Base-by-base conservation (phyloP, 345 rosid genomes). In the Raphanus raphanistrum region DNA sequence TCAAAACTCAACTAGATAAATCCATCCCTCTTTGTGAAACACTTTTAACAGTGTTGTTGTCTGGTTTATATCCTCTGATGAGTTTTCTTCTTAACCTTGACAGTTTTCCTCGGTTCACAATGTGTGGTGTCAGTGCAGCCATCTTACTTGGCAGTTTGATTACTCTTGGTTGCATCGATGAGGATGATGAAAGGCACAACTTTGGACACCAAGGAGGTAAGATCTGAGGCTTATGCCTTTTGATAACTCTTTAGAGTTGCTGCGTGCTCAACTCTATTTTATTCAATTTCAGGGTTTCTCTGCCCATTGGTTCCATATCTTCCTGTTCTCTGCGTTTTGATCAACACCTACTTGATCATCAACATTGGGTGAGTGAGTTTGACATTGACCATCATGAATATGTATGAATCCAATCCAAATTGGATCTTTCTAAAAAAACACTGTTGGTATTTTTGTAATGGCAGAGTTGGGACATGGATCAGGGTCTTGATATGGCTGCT, bases 141-240 rank as follows among this genome's bases (percentile, higher is more conserved):
- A 76, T 84, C 76, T 75, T 87, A 28, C 76, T 88, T 77, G 87
- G 90, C 78, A 80, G 90, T 84, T 80, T 85, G 86, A 76, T 84
- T 61, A 83, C 86, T 76, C 88, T 88, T 69, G 84, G 87, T 33
- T 83, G 84, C 76, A 81, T 87, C 5, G 83, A 84, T 32, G 89
- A 88, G 85, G 92, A 88, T 80, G 86, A 84, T 28, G 89, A 78
- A 41, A 82, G 92, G 63, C 89, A 87, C 82, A 87, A 80, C 77
- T 88, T 87, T 72, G 92, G 90, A 50, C 90, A 88, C 66, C 45
- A 85, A 9, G 92, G 92, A 88, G 92, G 92, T 87, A 82, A 60
- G 29, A 6, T 60, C 26, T 36, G n/a, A 72, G 36, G 57, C 58
- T 71, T 59, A 59, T 59, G 70, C 21, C 32, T 13, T 3, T 71